Conservation (phyloP, 2,329 filamentous ascomycete species). For the Fonsecaea erecta region DNA sequence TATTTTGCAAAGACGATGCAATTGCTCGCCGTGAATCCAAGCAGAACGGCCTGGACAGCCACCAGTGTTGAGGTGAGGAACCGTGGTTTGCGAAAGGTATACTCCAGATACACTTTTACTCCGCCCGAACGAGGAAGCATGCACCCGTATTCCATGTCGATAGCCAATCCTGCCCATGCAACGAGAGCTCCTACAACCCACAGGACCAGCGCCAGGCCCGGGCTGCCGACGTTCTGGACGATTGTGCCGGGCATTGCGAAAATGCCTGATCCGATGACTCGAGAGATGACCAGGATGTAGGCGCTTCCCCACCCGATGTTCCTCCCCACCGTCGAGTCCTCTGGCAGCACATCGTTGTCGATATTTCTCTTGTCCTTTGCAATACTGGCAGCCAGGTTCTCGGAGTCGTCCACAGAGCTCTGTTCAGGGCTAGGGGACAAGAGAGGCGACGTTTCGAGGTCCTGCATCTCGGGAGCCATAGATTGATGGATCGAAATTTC, state of each 20-base stretch:
- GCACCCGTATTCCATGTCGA: constrained; percentile 70
- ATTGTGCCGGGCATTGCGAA: constrained; percentile 74
- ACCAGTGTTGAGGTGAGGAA: constrained; percentile 69
- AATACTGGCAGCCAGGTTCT: neutral
- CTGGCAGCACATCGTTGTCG: constrained; percentile 64
- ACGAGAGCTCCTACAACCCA: constrained; percentile 68
- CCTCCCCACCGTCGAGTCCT: constrained; percentile 62
- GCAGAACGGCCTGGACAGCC: constrained; percentile 65
- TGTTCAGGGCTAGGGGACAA: constrained; percentile 16
- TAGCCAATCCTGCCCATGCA: constrained; percentile 64
- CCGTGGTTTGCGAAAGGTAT: constrained; percentile 66
- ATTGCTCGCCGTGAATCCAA: constrained; percentile 69
- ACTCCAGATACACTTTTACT: constrained; percentile 73
- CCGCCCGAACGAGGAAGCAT: constrained; percentile 73
- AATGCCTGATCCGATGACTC: constrained; percentile 72
- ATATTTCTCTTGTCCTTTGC: constrained; percentile 60
- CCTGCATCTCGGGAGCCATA: constrained; percentile 20
- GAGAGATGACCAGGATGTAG: constrained; percentile 70
- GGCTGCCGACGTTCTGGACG: constrained; percentile 67
- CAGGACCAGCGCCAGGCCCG: constrained; percentile 65
- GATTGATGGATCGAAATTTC: neutral
- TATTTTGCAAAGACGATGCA: constrained; percentile 73
- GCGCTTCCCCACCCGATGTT: constrained; percentile 67
- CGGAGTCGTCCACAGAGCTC: constrained; percentile 8
- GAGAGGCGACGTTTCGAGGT: constrained; percentile 32